Conservation (phyloP, 306 rosid genomes). For the Cucumis hystrix region DNA sequence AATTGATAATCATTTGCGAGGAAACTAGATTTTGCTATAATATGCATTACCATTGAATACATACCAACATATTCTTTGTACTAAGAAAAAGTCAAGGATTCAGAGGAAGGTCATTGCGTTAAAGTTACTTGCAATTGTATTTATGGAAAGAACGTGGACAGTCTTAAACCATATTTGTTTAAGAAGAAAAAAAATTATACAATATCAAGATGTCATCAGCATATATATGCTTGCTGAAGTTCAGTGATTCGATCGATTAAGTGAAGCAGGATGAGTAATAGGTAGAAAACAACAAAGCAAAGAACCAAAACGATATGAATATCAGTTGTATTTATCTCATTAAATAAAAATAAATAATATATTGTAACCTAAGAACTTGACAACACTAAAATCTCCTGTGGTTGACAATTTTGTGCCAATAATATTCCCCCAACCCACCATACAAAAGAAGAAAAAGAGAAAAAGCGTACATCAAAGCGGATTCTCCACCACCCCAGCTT, state of each 20-base stretch:
- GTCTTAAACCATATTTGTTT: not conserved
- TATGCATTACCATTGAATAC: not conserved
- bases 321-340: conserved; percentile 2
- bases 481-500: not conserved
- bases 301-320: not conserved
- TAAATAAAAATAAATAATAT: conserved; percentile 6
- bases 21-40: not conserved
- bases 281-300: not conserved
- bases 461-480: conserved; percentile 6
- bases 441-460: not conserved
- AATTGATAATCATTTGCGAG: not conserved
- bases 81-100: not conserved
- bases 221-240: not conserved
- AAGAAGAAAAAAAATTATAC: not conserved
- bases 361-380: not conserved
- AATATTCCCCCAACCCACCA: not conserved
- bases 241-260: not conserved
- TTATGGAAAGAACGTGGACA: not conserved
- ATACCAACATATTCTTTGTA: not conserved
- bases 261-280: not conserved
- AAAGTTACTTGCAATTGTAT: not conserved
- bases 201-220: not conserved
- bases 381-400: not conserved
- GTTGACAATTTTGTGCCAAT: not conserved
- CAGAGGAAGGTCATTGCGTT: not conserved